These are phyloP conservation scores for Fraxinus paxiana DNA, from an alignment of 305 asterid genomes.

Conservation along the genomic window DNA sequence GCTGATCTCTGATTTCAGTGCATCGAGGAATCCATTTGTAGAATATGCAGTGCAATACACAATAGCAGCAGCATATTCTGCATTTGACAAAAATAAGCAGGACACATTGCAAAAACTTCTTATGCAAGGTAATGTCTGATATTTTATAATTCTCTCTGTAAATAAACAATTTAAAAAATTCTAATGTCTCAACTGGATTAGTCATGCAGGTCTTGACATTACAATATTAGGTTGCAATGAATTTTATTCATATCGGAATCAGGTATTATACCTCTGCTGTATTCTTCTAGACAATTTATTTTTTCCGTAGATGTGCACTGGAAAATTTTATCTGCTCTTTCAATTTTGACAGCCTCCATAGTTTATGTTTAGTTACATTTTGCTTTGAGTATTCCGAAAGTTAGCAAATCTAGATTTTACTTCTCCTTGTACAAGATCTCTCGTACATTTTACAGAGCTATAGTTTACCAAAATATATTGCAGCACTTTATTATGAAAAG, in stretches of 20 bases:
- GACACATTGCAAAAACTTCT: conserved; percentile 58
- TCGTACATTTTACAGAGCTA: not conserved
- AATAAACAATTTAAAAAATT: conserved; percentile 18
- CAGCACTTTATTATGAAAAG: not conserved
- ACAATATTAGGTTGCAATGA: conserved; percentile 90
- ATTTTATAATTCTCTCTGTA: conserved; percentile 17
- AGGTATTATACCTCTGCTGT: conserved; percentile 44
- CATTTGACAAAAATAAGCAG: conserved; percentile 46
- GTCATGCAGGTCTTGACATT: conserved; percentile 83
- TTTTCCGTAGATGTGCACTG: not conserved
- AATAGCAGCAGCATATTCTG: conserved; percentile 74
- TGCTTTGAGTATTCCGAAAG: not conserved
- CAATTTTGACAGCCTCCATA: not conserved
- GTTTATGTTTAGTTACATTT: not conserved
- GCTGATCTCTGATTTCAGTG: conserved; percentile 48
- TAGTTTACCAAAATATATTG: not conserved
- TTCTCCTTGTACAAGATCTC: not conserved
- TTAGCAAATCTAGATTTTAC: not conserved
- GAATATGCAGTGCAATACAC: conserved; percentile 85
- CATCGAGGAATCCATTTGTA: conserved; percentile 78
- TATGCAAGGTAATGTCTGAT: conserved; percentile 62
- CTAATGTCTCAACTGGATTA: conserved; percentile 40
- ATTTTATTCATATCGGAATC: conserved; percentile 84
- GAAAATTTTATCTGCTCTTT: not conserved
- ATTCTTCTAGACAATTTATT: conserved; percentile 7